Conservation (phyloP, 306 rosid species). For the Quercus agrifolia region DNA sequence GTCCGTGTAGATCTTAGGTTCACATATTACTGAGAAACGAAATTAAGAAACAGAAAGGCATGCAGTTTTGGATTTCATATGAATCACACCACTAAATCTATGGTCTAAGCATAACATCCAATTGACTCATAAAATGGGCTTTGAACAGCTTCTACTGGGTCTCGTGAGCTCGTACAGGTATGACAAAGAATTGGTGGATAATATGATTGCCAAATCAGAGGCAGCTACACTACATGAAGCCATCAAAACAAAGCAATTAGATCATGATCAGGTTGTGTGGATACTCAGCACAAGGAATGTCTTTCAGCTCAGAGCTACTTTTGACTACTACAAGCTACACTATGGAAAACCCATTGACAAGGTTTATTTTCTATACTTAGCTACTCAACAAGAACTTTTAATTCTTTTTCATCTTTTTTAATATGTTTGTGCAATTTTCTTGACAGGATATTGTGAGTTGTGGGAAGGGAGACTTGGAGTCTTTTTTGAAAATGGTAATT, state of each 20-base stretch:
- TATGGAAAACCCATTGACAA: conserved; percentile 53
- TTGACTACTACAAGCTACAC: conserved; percentile 56
- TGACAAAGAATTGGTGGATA: conserved; percentile 58
- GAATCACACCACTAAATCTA: background rate
- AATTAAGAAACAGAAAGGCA: background rate
- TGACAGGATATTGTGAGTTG: conserved; percentile 56
- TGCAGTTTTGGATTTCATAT: background rate
- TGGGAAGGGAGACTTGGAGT: conserved; percentile 54
- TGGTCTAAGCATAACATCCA: background rate
- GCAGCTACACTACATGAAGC: conserved; percentile 66
- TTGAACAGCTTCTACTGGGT: conserved; percentile 66
- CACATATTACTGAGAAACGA: too few species aligned
- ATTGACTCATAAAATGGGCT: conserved; percentile 11
- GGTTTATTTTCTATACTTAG: conserved; percentile 39
- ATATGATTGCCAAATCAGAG: conserved; percentile 48
- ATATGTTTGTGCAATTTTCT: conserved; percentile 19
- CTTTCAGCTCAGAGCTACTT: conserved; percentile 82
- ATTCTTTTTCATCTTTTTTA: background rate
- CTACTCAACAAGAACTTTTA: background rate
- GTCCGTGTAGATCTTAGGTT: too few species aligned
- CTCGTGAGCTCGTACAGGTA: conserved; percentile 81
- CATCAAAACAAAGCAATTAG: conserved; percentile 52
- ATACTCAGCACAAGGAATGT: conserved; percentile 81
- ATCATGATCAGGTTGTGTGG: conserved; percentile 53
- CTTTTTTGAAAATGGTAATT: conserved; percentile 45